A percentile compares a stretch with the other conserved stretches of the same genome.
phyloP scores from a whole-genome alignment of 2,329 filamentous ascomycete species.

The Paecilomyces sp. region DNA sequence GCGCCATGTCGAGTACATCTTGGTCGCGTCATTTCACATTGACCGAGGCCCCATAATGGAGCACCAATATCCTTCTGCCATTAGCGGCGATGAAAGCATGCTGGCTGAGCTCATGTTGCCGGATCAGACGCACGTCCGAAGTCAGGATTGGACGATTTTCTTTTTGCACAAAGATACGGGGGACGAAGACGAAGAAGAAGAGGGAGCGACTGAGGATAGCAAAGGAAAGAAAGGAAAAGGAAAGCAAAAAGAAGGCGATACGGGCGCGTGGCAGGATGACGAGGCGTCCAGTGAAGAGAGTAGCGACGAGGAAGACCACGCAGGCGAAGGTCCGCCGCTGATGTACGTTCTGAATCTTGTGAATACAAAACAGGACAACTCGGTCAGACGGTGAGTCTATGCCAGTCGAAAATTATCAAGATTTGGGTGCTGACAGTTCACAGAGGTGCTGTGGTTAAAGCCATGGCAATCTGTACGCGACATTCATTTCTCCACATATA shows the following conservation, averaged over 20 bases:
- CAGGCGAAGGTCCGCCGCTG: conserved; percentile 76
- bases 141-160: conserved; percentile 98
- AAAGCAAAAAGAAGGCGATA: conserved; percentile 39
- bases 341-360: conserved; percentile 97
- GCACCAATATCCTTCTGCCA: conserved; percentile 90
- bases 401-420: neutral
- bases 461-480: conserved; percentile 97
- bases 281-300: conserved; percentile 36
- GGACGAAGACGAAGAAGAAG: conserved; percentile 68
- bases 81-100: conserved; percentile 97
- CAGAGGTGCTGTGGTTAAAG: conserved; percentile 89
- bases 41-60: conserved; percentile 96
- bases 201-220: conserved; percentile 35
- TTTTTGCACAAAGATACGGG: conserved; percentile 94
- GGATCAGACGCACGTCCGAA: conserved; percentile 88
- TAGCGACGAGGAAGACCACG: conserved; percentile 58
- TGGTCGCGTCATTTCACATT: conserved; percentile 96
- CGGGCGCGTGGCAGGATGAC: conserved; percentile 45
- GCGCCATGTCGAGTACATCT: conserved; percentile 97
- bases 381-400: conserved; percentile 59
- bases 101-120: conserved; percentile 96
- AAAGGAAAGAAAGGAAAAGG: conserved; percentile 37
- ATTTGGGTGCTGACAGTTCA: conserved; percentile 7
- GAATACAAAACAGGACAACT: conserved; percentile 95
- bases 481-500: conserved; percentile 99